These are phyloP conservation scores for Paecilomyces formosus DNA, from an alignment of 2,329 filamentous ascomycete species.

Conservation along the genomic window DNA sequence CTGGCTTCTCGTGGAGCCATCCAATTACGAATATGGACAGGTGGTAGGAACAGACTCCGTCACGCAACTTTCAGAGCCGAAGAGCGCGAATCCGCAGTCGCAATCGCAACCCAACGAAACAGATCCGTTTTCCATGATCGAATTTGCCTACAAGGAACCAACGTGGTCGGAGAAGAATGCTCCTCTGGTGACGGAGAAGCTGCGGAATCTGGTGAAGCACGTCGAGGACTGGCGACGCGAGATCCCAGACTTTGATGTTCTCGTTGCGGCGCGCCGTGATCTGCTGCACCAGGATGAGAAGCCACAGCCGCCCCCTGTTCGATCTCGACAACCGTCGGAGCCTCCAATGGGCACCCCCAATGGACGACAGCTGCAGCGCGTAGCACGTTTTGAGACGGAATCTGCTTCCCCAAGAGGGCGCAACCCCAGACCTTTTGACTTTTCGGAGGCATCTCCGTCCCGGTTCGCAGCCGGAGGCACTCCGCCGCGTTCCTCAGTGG, in stretches of 20 bases:
- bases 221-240: conserved; percentile 54
- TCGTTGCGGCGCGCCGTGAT: conserved; percentile 53
- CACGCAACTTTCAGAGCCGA: conserved; percentile 31
- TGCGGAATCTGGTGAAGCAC: conserved; percentile 57
- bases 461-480: conserved; percentile 2
- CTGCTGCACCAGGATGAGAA: conserved; percentile 28
- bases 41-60: conserved; percentile 9
- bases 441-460: conserved; percentile 8
- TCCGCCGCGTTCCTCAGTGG: conserved; percentile 12
- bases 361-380: conserved; percentile 5
- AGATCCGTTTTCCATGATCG: conserved; percentile 19
- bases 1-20: conserved; percentile 75
- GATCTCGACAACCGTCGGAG: conserved; percentile 15
- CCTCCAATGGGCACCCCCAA: conserved; percentile 10
- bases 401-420: conserved; percentile 18
- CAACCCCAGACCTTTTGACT: conserved; percentile 8
- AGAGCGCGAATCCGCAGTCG: conserved; percentile 21
- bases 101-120: conserved; percentile 14
- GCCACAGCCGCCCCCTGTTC: conserved; percentile 7
- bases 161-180: conserved; percentile 41
- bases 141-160: conserved; percentile 34
- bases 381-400: neutral
- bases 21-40: conserved; percentile 47
- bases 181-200: conserved; percentile 44
- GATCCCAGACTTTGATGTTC: conserved; percentile 65